Evolutionary conservation across 805 yeast species (phyloP).

Genomic region (Candida jianshihensis): DNA sequence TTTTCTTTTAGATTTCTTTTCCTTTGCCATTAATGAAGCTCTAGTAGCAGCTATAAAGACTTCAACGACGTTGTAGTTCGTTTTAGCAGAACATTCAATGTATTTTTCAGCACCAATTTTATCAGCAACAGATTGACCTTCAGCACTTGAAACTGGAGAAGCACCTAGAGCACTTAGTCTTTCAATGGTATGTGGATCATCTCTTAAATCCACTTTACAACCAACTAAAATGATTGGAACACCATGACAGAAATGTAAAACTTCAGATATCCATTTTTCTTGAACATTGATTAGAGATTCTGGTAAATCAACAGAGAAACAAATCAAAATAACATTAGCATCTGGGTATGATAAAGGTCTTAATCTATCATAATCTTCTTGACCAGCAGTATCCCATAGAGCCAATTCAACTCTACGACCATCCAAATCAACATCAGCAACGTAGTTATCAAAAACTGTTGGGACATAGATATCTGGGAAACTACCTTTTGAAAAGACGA

Average conservation of each 20-base stretch:
- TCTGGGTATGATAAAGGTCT: conserved; percentile 91
- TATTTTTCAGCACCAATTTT: conserved; percentile 84
- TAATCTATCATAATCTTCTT: conserved; percentile 92
- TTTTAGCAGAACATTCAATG: conserved; percentile 88
- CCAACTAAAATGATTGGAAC: conserved; percentile 91
- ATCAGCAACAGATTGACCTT: conserved; percentile 82
- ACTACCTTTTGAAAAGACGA: conserved; percentile 79
- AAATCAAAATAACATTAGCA: conserved; percentile 83
- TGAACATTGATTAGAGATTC: conserved; percentile 90
- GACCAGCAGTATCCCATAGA: conserved; percentile 98
- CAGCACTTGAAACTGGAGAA: conserved; percentile 73
- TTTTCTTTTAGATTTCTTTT: conserved; percentile 44
- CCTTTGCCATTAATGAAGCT: conserved; percentile 63
- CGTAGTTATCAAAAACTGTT: conserved; percentile 95
- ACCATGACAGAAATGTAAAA: conserved; percentile 88
- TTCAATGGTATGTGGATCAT: conserved; percentile 72
- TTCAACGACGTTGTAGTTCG: conserved; percentile 87
- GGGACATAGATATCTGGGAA: conserved; percentile 95
- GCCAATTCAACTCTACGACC: conserved; percentile 92
- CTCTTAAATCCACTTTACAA: conserved; percentile 84
- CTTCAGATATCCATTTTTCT: conserved; percentile 95
- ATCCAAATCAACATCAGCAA: conserved; percentile 89
- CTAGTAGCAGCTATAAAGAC: conserved; percentile 91
- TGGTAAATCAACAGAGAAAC: conserved; percentile 87
- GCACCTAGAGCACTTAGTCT: conserved; percentile 67